phyloP scores from a whole-genome alignment of 768 basidiomycete genomes.

The Lactarius hengduanensis region DNA sequence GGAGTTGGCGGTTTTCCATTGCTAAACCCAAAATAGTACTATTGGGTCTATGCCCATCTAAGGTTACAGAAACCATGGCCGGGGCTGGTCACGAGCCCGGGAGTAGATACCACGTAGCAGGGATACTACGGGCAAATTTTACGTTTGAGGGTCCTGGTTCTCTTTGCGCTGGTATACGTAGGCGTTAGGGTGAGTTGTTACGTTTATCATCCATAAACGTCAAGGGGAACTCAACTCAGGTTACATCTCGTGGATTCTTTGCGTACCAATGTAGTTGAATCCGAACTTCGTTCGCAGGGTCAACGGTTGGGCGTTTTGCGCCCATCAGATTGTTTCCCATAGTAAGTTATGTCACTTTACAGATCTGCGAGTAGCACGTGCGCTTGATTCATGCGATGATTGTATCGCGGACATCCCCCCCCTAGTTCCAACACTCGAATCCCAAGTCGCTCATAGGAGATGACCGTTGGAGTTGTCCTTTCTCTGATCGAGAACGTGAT shows the following conservation, averaged over 20 bases:
- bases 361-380: conserved; percentile 33
- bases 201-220: conserved; percentile 42
- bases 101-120: conserved; percentile 33
- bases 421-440: background rate
- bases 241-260: conserved; percentile 46
- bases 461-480: conserved; percentile 41
- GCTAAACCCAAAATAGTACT: conserved; percentile 34
- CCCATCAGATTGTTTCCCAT: background rate
- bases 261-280: conserved; percentile 12
- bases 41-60: background rate
- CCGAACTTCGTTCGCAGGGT: background rate
- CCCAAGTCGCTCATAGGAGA: conserved; percentile 28
- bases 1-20: conserved; percentile 31
- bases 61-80: conserved; percentile 33
- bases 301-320: conserved; percentile 24
- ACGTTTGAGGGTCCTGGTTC: background rate
- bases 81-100: conserved; percentile 34
- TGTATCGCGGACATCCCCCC: conserved; percentile 37
- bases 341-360: background rate
- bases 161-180: conserved; percentile 43
- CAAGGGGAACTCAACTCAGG: conserved; percentile 41
- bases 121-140: conserved; percentile 40
- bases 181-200: conserved; percentile 46
- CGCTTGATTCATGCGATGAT: conserved; percentile 38
- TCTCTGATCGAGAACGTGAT: conserved; percentile 51